phyloP scores from a whole-genome alignment of 78 protist genomes.

The Mantamonas sphyraenae region DNA sequence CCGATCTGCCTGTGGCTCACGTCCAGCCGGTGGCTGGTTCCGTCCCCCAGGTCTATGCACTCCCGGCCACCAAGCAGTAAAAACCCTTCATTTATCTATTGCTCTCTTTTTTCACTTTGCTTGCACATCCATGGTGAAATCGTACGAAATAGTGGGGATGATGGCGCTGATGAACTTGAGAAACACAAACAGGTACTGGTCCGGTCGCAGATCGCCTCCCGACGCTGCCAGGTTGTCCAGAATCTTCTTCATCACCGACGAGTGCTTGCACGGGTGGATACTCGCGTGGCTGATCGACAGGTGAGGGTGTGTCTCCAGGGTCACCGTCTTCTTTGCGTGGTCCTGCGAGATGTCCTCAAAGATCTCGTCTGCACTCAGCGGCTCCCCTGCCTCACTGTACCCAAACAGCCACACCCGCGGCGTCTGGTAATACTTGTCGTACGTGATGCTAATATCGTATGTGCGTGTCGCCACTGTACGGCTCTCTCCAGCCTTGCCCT shows the following conservation, averaged over 20 bases:
- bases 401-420: slow-evolving; percentile 88
- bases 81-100: no score
- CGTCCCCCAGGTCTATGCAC: no score
- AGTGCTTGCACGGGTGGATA: slow-evolving; percentile 84
- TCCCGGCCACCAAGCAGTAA: no score
- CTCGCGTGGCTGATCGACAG: slow-evolving; percentile 50
- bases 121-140: slow-evolving; percentile 67
- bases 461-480: slow-evolving; percentile 58
- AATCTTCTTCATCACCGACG: slow-evolving; percentile 85
- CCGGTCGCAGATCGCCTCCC: slow-evolving; percentile 53
- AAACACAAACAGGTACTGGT: slow-evolving; percentile 73
- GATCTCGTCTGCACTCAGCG: background rate
- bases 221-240: slow-evolving; percentile 45
- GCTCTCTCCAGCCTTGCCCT: background rate
- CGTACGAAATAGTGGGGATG: slow-evolving; percentile 94
- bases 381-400: slow-evolving; percentile 60
- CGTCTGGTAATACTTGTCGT: slow-evolving; percentile 88
- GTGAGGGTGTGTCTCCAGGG: slow-evolving; percentile 94
- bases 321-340: slow-evolving; percentile 91
- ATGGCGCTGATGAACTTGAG: slow-evolving; percentile 85
- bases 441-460: slow-evolving; percentile 79
- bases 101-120: no score
- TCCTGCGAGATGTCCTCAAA: slow-evolving; percentile 91
- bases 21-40: no score
- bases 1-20: no score